phyloP scores from a whole-genome alignment of 2,329 filamentous ascomycete species.

The Monosporascus ibericus region DNA sequence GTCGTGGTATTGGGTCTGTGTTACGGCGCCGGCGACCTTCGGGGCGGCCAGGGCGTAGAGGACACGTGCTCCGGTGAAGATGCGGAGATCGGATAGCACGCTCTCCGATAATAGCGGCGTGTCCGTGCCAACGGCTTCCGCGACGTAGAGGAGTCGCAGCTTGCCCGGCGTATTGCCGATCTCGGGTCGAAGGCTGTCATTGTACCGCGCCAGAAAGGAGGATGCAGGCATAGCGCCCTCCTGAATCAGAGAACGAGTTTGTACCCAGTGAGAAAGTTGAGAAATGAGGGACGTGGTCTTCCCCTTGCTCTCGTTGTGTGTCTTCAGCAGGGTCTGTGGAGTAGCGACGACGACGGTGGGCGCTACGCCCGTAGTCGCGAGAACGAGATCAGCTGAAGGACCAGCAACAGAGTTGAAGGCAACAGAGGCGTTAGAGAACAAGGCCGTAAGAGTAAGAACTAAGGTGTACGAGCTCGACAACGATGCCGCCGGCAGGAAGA shows the following conservation, averaged over 20 bases:
- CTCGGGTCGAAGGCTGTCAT: constrained; percentile 51
- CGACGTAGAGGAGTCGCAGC: constrained; percentile 74
- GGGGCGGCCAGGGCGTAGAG: constrained; percentile 80
- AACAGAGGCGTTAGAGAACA: constrained; percentile 79
- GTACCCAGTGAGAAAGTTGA: constrained; percentile 63
- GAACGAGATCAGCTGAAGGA: constrained; percentile 60
- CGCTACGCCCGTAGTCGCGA: constrained; percentile 67
- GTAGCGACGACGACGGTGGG: constrained; percentile 80
- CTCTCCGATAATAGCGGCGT: constrained; percentile 60
- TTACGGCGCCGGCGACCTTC: constrained; percentile 80
- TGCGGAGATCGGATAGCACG: constrained; percentile 72
- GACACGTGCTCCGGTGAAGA: constrained; percentile 73
- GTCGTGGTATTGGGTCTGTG: constrained; percentile 82
- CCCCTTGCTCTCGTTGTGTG: constrained; percentile 56
- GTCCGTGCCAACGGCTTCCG: constrained; percentile 61
- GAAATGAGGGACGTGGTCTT: constrained; percentile 58
- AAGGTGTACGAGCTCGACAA: constrained; percentile 76
- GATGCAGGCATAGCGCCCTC: constrained; percentile 68
- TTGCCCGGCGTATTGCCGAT: constrained; percentile 62
- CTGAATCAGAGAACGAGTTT: constrained; percentile 61
- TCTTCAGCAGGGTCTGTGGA: constrained; percentile 63
- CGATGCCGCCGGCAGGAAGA: constrained; percentile 79
- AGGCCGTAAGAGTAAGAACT: constrained; percentile 70
- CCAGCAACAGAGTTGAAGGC: constrained; percentile 86
- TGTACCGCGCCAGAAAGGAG: constrained; percentile 55